These are phyloP conservation scores for Neopestalotiopsis sp. DNA, from an alignment of 2,329 filamentous ascomycete species.

Conservation along the genomic window DNA sequence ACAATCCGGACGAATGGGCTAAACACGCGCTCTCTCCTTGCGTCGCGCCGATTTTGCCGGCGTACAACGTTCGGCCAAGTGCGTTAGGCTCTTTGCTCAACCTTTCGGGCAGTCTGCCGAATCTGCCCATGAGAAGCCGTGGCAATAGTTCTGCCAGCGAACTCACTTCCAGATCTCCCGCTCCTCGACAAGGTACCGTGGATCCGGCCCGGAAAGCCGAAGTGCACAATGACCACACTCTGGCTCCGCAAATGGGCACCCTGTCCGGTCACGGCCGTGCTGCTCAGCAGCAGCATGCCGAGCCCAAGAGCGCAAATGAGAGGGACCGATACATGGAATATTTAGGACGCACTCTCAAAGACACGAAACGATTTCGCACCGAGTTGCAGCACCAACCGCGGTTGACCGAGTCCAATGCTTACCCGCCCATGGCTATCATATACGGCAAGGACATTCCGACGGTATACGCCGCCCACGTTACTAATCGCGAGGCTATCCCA, in stretches of 20 bases:
- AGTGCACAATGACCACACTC: conserved; percentile 39
- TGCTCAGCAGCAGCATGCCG: conserved; percentile 30
- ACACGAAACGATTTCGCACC: conserved; percentile 75
- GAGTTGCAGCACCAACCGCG: conserved; percentile 68
- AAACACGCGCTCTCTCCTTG: conserved; percentile 80
- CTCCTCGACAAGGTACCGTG: conserved; percentile 25
- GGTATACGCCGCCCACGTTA: conserved; percentile 79
- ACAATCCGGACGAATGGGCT: conserved; percentile 78
- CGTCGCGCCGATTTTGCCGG: conserved; percentile 69
- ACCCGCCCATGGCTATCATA: conserved; percentile 82
- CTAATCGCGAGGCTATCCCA: conserved; percentile 74
- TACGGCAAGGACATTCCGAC: conserved; percentile 90
- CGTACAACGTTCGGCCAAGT: conserved; percentile 47
- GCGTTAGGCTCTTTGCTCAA: conserved; percentile 53
- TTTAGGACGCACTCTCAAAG: conserved; percentile 73
- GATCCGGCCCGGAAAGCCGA: conserved; percentile 36
- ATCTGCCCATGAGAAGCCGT: conserved; percentile 47
- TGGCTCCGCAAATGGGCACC: conserved; percentile 53
- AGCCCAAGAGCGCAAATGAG: conserved; percentile 50
- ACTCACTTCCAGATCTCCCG: conserved; percentile 24
- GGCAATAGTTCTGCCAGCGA: conserved; percentile 44
- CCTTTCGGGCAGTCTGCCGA: conserved; percentile 47
- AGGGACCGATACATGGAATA: conserved; percentile 63
- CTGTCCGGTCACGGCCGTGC: conserved; percentile 32
- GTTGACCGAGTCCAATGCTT: conserved; percentile 70